Evolutionary conservation across 208 protist genomes (phyloP), one percentile per base, ranked within the genome.

Genomic region (Crithidia sp.): DNA sequence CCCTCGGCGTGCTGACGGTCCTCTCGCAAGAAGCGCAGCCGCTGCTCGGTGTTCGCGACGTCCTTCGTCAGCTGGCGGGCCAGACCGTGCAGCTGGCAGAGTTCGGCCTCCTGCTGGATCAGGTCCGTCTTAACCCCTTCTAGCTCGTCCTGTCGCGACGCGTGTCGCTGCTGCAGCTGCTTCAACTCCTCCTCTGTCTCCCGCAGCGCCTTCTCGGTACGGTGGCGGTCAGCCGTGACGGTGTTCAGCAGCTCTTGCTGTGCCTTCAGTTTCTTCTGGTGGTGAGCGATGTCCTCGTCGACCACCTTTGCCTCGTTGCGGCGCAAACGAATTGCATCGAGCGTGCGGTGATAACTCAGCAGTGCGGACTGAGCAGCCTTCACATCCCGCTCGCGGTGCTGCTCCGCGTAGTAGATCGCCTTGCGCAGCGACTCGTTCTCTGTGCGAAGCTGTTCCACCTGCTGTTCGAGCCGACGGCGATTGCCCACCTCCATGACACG

Each of bases 191-290:
- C 84, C 67, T 99, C 94, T 16, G 95, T 92, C 73, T 99, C 97
- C 53, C 98, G 92, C 39, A 99, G 79, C 67, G 97, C 96, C 84
- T 99, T 99, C 53, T 97, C 97, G 41, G 98, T 98, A 2, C 98
- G 84, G 67, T 99, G 98, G 58, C 99, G 87, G 74, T 99, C 98
- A 7, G 90, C 80, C 14, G 88, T 84, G n/a, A 99, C 96, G 44
- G 85, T 77, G 66, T 99, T 98, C 71, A 99, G 98, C 17, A 99
- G 80, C 64, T 91, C 87, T 79, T 99, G 94, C 84, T 99, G 98
- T 59, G 94, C 79, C 76, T 99, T 99, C 8, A 98, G 81, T 81
- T 99, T 98, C 71, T 91, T 90, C 78, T 99, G 95, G 57, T 90
- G 87, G 5, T 93, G 84, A 0, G 76, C 85, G 19, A 96, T 86